Percentiles rank a stretch among this genome's conserved stretches.
phyloP scores from a whole-genome alignment of 140 eudicot species.

The Flaveria floridana region DNA sequence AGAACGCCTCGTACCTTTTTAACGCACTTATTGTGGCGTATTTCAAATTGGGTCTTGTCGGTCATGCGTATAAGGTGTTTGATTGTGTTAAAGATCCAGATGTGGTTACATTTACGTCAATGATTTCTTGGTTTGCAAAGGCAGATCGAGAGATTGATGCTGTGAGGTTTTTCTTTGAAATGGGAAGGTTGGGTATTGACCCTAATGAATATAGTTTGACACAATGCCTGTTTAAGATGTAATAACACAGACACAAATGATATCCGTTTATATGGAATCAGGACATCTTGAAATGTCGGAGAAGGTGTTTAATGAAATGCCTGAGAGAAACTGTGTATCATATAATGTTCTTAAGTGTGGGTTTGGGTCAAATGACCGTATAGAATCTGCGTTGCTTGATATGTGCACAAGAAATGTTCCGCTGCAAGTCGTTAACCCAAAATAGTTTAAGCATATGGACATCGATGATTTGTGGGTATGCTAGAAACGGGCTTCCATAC shows the following conservation, averaged over 20 bases:
- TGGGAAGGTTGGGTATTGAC: slow-evolving; percentile 57
- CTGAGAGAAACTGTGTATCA: slow-evolving; percentile 58
- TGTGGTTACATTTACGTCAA: too few species aligned
- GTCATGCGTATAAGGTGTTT: slow-evolving; percentile 39
- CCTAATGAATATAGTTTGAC: slow-evolving; percentile 71
- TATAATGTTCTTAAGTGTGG: slow-evolving; percentile 70
- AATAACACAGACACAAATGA: slow-evolving; percentile 71
- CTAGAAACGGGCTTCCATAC: slow-evolving; percentile 58
- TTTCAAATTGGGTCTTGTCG: slow-evolving; percentile 46
- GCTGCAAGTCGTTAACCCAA: slow-evolving; percentile 28
- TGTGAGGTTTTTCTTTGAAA: slow-evolving; percentile 40
- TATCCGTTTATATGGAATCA: slow-evolving; percentile 65
- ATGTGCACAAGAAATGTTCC: slow-evolving; percentile 68
- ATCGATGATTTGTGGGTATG: slow-evolving; percentile 71
- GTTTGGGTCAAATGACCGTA: slow-evolving; percentile 40
- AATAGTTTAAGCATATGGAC: slow-evolving; percentile 48
- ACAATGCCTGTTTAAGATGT: slow-evolving; percentile 60
- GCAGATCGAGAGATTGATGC: too few species aligned
- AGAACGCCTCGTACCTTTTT: slow-evolving; percentile 28
- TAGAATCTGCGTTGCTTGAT: slow-evolving; percentile 72
- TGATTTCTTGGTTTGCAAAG: too few species aligned
- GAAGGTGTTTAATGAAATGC: slow-evolving; percentile 60
- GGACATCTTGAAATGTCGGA: slow-evolving; percentile 64
- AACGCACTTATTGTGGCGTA: slow-evolving; percentile 62
- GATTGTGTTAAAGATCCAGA: too few species aligned